phyloP scores from a whole-genome alignment of 2,329 filamentous ascomycete genomes.

The Ophiosphaerella narmari region DNA sequence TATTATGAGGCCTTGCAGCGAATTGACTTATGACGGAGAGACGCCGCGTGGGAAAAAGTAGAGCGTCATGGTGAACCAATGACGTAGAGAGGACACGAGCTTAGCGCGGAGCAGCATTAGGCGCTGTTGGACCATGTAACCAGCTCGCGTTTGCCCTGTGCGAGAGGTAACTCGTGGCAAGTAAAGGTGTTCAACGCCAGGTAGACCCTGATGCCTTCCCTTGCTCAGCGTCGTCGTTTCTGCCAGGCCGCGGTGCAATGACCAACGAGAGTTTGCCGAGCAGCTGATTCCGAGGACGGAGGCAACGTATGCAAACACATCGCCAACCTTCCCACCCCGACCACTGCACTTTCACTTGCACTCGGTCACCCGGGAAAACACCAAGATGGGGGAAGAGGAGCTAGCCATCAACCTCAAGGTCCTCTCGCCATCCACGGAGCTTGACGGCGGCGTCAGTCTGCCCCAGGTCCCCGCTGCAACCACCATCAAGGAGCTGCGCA shows the following conservation, averaged over 20 bases:
- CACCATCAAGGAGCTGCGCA: constrained; percentile 59
- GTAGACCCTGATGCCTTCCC: no score
- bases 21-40: constrained; percentile 12
- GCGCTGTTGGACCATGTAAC: background rate
- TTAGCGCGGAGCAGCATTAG: constrained; percentile 17
- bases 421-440: constrained; percentile 46
- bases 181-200: no score
- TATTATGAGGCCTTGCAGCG: background rate
- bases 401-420: constrained; percentile 44
- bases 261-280: constrained; percentile 4
- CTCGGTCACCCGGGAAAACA: background rate
- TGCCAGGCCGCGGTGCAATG: constrained; percentile 5
- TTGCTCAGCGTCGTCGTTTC: background rate
- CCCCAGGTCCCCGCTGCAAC: constrained; percentile 38
- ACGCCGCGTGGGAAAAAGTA: constrained; percentile 20
- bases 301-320: constrained; percentile 40
- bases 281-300: constrained; percentile 24
- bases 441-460: constrained; percentile 41
- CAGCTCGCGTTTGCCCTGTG: background rate
- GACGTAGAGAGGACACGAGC: constrained; percentile 23
- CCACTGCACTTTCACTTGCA: constrained; percentile 2
- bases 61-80: constrained; percentile 28
- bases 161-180: background rate
- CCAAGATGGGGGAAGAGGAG: constrained; percentile 30
- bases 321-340: constrained; percentile 6